Base-by-base conservation (phyloP, 148 eudicot genomes). In the Nyssa sinensis region DNA sequence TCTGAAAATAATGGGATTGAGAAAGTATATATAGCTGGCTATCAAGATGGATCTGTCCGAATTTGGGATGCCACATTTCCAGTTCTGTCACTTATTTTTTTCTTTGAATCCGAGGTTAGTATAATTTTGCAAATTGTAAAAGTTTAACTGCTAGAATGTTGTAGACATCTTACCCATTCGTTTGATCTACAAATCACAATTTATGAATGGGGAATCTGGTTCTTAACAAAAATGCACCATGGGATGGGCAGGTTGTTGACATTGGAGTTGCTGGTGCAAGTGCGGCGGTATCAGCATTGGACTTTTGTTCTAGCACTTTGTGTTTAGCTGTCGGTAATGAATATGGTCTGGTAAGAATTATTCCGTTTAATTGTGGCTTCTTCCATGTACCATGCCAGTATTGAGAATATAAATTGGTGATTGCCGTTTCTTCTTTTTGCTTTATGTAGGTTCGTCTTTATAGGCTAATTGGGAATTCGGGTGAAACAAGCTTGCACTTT, bases 21-120 rank as follows among this genome's bases (percentile, higher is more conserved):
- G 81, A 85, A 89, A 77, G 60, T 96, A 37, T 93, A 91, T 80
- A 79, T 96, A 71, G 97, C 94, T 81, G 99, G 99, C 60, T 96
- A 96, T 85, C 90, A 89, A 78, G 94, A 96, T 81, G 98, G 99
- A 67, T 85, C 89, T 49, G 86, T 89, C 73, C 79, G 84, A 77
- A 77, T 93, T 39, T 96, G 94, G 93, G 94, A 93, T 83, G 93
- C 94, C 70, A 91, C 98, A 34, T 89, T 83, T 74, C 98, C 99
- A 31, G 84, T 84, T 71, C 69, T 93, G 74, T 86, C 90, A 55
- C 89, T 75, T 74, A 79, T 91, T 53, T 80, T 75, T 72, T 62
- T 80, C 75, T 72, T 93, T 44, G 82, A 55, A 77, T 77, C 85
- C 11, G 89, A 86, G 99, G 99, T 93, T 60, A 74, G 88, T 87